phyloP scores from a whole-genome alignment of 768 basidiomycete genomes.

The Ramaria sp. region DNA sequence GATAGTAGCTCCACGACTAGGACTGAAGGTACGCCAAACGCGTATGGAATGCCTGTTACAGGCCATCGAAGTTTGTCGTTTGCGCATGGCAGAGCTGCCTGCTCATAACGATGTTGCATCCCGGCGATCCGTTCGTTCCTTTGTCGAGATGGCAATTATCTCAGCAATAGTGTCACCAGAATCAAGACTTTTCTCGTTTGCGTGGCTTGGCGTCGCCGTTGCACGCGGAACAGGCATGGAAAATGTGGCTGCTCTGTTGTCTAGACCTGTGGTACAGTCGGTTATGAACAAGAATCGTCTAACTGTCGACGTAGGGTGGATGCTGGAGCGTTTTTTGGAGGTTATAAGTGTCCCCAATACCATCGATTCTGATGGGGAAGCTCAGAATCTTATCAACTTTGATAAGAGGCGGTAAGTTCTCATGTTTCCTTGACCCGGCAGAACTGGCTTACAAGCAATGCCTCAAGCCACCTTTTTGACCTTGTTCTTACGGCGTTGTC shows the following conservation, averaged over 20 bases:
- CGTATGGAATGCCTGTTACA: constrained; percentile 65
- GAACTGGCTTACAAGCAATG: background rate
- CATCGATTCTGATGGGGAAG: constrained; percentile 41
- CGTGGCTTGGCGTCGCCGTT: constrained; percentile 67
- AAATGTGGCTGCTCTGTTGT: constrained; percentile 45
- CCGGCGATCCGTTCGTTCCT: constrained; percentile 62
- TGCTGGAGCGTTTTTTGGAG: constrained; percentile 73
- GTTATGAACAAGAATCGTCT: constrained; percentile 39
- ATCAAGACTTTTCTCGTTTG: constrained; percentile 65
- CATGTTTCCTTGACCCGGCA: background rate
- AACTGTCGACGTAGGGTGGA: constrained; percentile 72
- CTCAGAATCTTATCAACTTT: constrained; percentile 59
- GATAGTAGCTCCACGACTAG: constrained; percentile 53
- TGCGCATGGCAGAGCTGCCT: constrained; percentile 39
- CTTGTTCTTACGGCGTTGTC: constrained; percentile 46
- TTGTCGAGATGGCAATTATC: constrained; percentile 65
- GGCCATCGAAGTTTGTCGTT: constrained; percentile 64
- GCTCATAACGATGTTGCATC: constrained; percentile 32
- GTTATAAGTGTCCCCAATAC: constrained; percentile 66
- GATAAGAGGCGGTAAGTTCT: constrained; percentile 64
- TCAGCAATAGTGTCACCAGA: constrained; percentile 73
- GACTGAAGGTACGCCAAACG: constrained; percentile 50
- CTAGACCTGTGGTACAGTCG: constrained; percentile 36
- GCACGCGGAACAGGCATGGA: constrained; percentile 53
- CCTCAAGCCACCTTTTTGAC: constrained; percentile 51